A percentile compares a stretch with the other conserved stretches of the same genome.
phyloP scores from a whole-genome alignment of 2,329 filamentous ascomycete genomes.

The Ophiostoma ips region DNA sequence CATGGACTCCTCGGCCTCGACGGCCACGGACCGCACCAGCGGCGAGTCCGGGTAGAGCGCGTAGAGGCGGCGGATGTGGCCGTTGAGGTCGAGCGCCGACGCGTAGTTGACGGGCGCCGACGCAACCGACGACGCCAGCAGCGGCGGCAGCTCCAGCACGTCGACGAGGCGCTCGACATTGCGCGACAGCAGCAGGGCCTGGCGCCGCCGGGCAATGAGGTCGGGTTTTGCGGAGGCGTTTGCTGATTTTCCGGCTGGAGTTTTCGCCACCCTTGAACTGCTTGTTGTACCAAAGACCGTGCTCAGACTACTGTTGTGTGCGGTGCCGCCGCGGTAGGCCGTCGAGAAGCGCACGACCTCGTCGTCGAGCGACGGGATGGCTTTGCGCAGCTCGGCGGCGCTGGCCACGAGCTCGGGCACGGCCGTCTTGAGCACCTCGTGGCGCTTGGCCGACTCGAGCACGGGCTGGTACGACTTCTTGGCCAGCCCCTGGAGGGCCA shows the following conservation, averaged over 20 bases:
- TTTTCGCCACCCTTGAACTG: neutral
- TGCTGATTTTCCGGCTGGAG: constrained; percentile 34
- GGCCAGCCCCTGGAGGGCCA: constrained; percentile 75
- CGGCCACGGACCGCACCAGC: constrained; percentile 57
- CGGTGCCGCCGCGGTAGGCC: constrained; percentile 58
- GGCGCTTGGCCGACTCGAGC: constrained; percentile 64
- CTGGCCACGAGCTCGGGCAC: constrained; percentile 57
- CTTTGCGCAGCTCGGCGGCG: constrained; percentile 51
- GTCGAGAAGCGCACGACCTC: constrained; percentile 69
- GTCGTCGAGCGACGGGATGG: constrained; percentile 65
- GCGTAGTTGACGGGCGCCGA: constrained; percentile 61
- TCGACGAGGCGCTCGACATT: constrained; percentile 86
- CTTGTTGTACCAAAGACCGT: neutral
- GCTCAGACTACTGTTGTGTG: constrained; percentile 18
- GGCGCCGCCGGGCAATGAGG: constrained; percentile 57
- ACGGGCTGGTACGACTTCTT: constrained; percentile 80
- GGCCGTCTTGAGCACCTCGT: constrained; percentile 56
- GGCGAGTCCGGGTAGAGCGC: constrained; percentile 68
- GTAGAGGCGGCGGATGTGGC: constrained; percentile 80
- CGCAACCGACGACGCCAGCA: constrained; percentile 68
- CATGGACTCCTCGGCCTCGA: constrained; percentile 76
- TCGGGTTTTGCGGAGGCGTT: neutral
- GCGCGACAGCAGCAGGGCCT: constrained; percentile 65
- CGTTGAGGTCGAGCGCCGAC: constrained; percentile 77
- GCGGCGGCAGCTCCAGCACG: constrained; percentile 74